These are phyloP conservation scores for Pseudonectria buxi DNA, from an alignment of 2,329 filamentous ascomycete species.

Conservation along the genomic window DNA sequence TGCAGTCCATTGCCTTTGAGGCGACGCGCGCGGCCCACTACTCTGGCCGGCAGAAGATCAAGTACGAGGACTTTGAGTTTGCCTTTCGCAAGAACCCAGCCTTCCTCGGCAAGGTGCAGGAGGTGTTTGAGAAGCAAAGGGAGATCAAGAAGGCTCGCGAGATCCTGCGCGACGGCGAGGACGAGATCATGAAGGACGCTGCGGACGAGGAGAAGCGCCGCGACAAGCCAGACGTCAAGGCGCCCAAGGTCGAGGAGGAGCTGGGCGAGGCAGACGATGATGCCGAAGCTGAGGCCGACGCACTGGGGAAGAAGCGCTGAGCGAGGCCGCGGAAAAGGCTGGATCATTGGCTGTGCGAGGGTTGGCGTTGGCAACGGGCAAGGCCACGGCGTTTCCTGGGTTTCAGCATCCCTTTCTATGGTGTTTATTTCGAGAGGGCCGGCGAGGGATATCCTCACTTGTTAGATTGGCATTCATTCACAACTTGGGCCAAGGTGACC, in stretches of 20 bases:
- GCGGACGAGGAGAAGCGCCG: slow-evolving; percentile 36
- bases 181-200: slow-evolving; percentile 50
- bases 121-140: slow-evolving; percentile 81
- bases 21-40: slow-evolving; percentile 81
- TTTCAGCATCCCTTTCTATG: too few relatives aligned
- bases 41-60: slow-evolving; percentile 89
- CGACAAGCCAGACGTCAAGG: slow-evolving; percentile 23
- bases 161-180: slow-evolving; percentile 62
- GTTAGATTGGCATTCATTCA: too few relatives aligned
- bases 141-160: slow-evolving; percentile 79
- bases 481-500: too few relatives aligned
- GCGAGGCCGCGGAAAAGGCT: neutral
- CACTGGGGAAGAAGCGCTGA: slow-evolving; percentile 33
- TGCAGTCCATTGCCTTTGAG: slow-evolving; percentile 87
- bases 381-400: neutral
- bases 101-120: slow-evolving; percentile 83
- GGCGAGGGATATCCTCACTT: too few relatives aligned
- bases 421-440: too few relatives aligned
- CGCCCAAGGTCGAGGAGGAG: slow-evolving; percentile 39
- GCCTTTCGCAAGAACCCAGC: slow-evolving; percentile 77
- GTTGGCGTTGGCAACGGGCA: neutral
- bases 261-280: slow-evolving; percentile 48
- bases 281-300: slow-evolving; percentile 34
- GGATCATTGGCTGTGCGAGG: neutral
- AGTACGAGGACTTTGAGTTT: slow-evolving; percentile 96